phyloP scores from a whole-genome alignment of 2,329 filamentous ascomycete species.

The Blastomyces gilchristii region DNA sequence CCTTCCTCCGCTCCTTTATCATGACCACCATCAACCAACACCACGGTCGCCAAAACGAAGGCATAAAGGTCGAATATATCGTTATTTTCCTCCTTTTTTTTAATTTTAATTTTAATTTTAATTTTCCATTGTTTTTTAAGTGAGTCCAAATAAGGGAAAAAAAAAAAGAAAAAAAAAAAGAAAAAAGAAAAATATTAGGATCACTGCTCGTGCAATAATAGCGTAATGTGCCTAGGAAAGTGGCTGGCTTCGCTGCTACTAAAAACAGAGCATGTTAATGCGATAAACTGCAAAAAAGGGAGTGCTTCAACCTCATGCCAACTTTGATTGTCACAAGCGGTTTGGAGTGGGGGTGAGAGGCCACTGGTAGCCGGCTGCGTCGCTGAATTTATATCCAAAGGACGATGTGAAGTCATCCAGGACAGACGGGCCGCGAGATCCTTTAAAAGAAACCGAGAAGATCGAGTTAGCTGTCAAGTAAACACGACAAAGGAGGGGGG shows the following conservation, averaged over 20 bases:
- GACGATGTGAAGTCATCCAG: conserved; percentile 96
- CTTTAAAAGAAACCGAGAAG: conserved; percentile 38
- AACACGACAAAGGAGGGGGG: neutral
- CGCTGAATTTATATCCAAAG: conserved; percentile 98
- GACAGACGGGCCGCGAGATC: conserved; percentile 89
- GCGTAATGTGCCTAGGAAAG: neutral
- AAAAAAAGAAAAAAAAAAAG: neutral
- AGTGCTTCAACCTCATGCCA: neutral
- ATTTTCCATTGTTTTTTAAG: neutral
- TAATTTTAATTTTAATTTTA: no score
- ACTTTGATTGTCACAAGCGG: conserved; percentile 56
- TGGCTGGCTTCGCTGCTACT: neutral
- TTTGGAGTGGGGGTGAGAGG: conserved; percentile 66
- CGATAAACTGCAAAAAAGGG: neutral
- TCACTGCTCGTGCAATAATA: neutral
- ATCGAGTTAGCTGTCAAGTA: conserved; percentile 3
- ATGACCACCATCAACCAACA: neutral
- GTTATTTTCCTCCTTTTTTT: neutral
- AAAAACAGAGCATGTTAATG: neutral
- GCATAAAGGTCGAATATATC: conserved; percentile 2
- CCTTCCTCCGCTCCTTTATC: no score
- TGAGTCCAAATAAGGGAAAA: neutral
- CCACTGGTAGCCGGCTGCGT: conserved; percentile 93
- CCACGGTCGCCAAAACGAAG: neutral
- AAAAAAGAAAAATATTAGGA: neutral